phyloP scores from a whole-genome alignment of 2,329 filamentous ascomycete genomes.

The Dactylellina parvicollis region DNA sequence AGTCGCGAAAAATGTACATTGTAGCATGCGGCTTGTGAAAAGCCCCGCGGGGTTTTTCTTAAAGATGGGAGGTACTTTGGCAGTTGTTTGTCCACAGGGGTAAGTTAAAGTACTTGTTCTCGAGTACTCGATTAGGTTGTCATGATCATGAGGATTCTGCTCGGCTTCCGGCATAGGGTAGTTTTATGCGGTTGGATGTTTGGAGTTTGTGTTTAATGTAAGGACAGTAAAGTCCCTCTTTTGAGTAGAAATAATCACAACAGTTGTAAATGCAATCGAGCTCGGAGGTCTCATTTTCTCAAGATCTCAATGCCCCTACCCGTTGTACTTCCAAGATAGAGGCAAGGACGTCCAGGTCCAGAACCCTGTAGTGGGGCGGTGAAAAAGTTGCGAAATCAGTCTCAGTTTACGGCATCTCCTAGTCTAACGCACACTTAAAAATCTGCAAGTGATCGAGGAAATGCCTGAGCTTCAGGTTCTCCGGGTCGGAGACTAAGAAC shows the following conservation, averaged over 20 bases:
- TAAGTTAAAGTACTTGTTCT: background rate
- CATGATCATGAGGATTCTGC: no score
- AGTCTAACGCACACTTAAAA: conserved; percentile 12
- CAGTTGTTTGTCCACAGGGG: background rate
- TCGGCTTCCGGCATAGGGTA: background rate
- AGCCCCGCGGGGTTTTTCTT: background rate
- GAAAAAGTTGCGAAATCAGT: background rate
- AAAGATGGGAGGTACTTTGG: background rate
- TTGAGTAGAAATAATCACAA: no score
- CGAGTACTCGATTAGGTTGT: no score
- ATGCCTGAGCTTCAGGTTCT: conserved; percentile 12
- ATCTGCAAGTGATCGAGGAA: conserved; percentile 49
- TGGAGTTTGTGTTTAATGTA: background rate
- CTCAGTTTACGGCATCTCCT: conserved; percentile 35
- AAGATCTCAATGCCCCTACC: background rate
- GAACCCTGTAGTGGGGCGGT: conserved; percentile 4
- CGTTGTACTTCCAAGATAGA: background rate
- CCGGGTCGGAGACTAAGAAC: conserved; percentile 27
- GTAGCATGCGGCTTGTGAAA: background rate
- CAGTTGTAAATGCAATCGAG: no score
- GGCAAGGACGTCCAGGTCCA: background rate
- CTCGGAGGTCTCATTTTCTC: no score
- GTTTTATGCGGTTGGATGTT: background rate
- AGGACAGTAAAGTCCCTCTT: no score
- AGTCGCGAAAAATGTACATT: background rate